A percentile compares a stretch with the other conserved stretches of the same genome.
These are phyloP conservation scores for Leptographium lundbergii DNA, from an alignment of 2,329 filamentous ascomycete genomes.

Conservation along the genomic window DNA sequence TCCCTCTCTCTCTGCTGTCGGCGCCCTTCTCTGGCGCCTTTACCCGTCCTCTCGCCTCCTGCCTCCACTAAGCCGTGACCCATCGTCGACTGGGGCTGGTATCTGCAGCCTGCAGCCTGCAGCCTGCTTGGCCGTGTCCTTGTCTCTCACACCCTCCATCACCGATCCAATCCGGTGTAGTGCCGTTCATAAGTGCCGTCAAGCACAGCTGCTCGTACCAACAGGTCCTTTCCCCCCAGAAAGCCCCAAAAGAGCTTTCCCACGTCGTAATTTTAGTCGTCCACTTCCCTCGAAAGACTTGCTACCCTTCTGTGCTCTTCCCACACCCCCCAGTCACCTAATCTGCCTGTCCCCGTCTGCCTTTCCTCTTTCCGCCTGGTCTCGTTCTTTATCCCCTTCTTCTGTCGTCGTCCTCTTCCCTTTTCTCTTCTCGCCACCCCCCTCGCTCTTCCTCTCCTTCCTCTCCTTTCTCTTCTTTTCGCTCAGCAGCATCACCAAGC, in stretches of 20 bases:
- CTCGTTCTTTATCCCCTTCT: not conserved
- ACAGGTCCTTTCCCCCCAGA: not conserved
- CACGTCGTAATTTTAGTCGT: not conserved
- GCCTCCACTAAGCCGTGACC: not conserved
- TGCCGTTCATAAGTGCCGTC: not conserved
- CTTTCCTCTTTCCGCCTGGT: constrained; percentile 7
- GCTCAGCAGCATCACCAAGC: constrained; percentile 7
- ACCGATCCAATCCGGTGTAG: not conserved
- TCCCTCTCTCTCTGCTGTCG: not conserved
- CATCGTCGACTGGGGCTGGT: not conserved
- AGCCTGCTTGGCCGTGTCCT: not conserved
- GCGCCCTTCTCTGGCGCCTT: constrained; percentile 5
- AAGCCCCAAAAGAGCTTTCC: not conserved
- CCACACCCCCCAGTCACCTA: constrained; percentile 5
- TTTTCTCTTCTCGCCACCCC: not conserved
- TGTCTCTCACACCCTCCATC: not conserved
- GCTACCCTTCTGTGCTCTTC: not conserved
- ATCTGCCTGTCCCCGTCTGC: constrained; percentile 4
- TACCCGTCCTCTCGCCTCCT: constrained; percentile 13
- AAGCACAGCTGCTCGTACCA: not conserved
- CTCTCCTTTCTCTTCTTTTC: not conserved
- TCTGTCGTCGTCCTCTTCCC: not conserved
- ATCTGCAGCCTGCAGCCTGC: not conserved
- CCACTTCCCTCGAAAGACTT: no score
- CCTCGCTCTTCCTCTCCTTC: not conserved